These are phyloP conservation scores for Phytophthora agathidicida DNA, from an alignment of 352 stramenopile genomes.

Conservation along the genomic window DNA sequence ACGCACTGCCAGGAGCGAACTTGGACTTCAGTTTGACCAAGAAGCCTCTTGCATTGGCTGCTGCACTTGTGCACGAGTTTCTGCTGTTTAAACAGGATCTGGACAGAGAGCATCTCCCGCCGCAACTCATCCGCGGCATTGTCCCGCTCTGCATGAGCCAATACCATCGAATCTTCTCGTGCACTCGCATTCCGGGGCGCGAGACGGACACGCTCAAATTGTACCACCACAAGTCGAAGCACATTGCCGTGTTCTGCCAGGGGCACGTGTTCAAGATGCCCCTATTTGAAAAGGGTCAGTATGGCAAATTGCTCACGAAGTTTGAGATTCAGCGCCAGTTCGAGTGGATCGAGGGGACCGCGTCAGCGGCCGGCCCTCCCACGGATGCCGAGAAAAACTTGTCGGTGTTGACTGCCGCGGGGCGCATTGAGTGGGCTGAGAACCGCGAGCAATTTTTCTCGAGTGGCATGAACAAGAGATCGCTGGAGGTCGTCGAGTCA, in stretches of 20 bases:
- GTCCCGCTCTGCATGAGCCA: conserved; percentile 92
- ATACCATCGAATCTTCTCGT: conserved; percentile 91
- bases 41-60: conserved; percentile 70
- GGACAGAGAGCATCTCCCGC: conserved; percentile 81
- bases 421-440: conserved; percentile 89
- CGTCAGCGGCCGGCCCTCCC: conserved; percentile 38
- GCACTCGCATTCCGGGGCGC: conserved; percentile 86
- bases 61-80: conserved; percentile 76
- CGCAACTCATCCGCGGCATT: conserved; percentile 83
- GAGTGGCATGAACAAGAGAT: conserved; percentile 89
- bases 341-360: conserved; percentile 67
- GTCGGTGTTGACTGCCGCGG: conserved; percentile 78
- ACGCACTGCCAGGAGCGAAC: conserved; percentile 75
- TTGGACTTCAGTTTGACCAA: conserved; percentile 65
- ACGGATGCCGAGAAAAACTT: conserved; percentile 61
- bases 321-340: conserved; percentile 86
- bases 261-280: conserved; percentile 91
- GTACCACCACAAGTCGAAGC: conserved; percentile 78
- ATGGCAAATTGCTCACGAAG: conserved; percentile 72
- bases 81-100: conserved; percentile 89
- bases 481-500: conserved; percentile 75
- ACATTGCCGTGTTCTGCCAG: conserved; percentile 87
- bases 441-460: conserved; percentile 90
- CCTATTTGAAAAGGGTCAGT: conserved; percentile 81
- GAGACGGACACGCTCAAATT: conserved; percentile 86